Conservation (phyloP, 768 basidiomycete species). For the Termitomyces bulborhizus region DNA sequence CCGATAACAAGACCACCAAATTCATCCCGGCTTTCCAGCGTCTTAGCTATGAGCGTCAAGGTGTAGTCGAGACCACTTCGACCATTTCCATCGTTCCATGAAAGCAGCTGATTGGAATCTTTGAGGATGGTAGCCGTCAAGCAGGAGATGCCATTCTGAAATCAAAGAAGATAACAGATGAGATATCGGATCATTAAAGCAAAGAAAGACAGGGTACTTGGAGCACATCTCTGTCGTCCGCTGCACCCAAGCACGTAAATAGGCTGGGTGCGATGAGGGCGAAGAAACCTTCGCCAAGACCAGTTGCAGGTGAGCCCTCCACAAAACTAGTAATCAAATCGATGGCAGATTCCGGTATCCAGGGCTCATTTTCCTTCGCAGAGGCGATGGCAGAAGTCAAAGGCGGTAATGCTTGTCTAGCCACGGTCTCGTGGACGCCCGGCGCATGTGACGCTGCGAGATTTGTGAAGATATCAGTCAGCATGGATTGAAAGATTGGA, state of each 20-base stretch:
- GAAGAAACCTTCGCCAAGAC: constrained; percentile 80
- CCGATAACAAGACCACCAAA: constrained; percentile 91
- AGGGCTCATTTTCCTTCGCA: constrained; percentile 58
- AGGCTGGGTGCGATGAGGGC: constrained; percentile 65
- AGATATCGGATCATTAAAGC: background rate
- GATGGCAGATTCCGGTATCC: constrained; percentile 75
- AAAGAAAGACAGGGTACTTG: constrained; percentile 42
- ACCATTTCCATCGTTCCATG: constrained; percentile 65
- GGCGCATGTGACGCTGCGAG: constrained; percentile 56
- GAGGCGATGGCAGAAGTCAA: constrained; percentile 60
- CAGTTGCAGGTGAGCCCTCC: constrained; percentile 52
- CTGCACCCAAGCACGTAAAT: constrained; percentile 58
- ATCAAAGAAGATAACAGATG: background rate
- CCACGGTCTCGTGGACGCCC: constrained; percentile 66
- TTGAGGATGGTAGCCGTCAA: constrained; percentile 84
- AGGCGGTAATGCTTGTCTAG: constrained; percentile 66
- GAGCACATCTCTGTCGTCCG: constrained; percentile 84
- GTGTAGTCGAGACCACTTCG: constrained; percentile 72
- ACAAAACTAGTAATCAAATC: constrained; percentile 74
- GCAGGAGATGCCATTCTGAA: constrained; percentile 74
- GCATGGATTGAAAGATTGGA: constrained; percentile 81
- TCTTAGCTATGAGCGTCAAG: constrained; percentile 68
- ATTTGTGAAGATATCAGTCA: constrained; percentile 72
- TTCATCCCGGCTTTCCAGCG: constrained; percentile 78
- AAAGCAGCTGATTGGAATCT: constrained; percentile 74